Percentiles rank a stretch among this genome's conserved stretches.
These are phyloP conservation scores for Fulvia fulva DNA, from an alignment of 2,329 filamentous ascomycete species.

Conservation along the genomic window DNA sequence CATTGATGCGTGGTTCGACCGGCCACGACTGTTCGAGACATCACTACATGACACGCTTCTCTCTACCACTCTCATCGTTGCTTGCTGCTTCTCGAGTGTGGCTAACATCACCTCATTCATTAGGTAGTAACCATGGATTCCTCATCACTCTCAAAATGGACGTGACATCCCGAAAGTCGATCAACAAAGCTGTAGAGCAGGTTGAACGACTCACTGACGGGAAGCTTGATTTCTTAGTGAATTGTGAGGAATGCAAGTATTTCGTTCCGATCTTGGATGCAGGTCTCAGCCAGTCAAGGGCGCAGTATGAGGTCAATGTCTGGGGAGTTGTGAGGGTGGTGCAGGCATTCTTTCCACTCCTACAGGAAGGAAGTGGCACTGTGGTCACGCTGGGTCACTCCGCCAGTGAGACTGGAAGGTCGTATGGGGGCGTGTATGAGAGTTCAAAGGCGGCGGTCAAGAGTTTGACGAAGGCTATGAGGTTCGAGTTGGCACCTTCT, in stretches of 20 bases:
- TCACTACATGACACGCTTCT: no score
- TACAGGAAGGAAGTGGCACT: slow-evolving; percentile 35
- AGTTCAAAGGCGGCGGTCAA: slow-evolving; percentile 30
- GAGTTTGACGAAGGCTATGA: slow-evolving; percentile 23
- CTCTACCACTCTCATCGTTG: no score
- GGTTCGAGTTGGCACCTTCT: slow-evolving; percentile 30
- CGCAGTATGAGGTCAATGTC: slow-evolving; percentile 49
- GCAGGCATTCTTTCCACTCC: slow-evolving; percentile 47
- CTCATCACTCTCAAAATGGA: slow-evolving; percentile 38
- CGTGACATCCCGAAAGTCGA: slow-evolving; percentile 37
- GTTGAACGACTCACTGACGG: slow-evolving; percentile 31
- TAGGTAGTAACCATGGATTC: slow-evolving; percentile 14
- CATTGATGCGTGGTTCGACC: not conserved
- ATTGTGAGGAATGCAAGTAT: slow-evolving; percentile 44
- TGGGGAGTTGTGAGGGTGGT: slow-evolving; percentile 39
- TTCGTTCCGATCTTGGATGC: slow-evolving; percentile 28
- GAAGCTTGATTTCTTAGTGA: slow-evolving; percentile 46
- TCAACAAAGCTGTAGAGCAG: slow-evolving; percentile 32
- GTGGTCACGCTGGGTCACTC: slow-evolving; percentile 35
- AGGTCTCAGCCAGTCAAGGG: slow-evolving; percentile 42
- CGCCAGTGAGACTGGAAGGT: slow-evolving; percentile 22
- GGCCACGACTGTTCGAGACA: no score
- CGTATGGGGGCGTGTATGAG: slow-evolving; percentile 32
- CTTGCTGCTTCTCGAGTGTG: no score
- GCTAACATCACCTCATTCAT: no score